Evolutionary conservation across 208 protist genomes (phyloP), one percentile per base, ranked within the genome.

Genomic region (Trypanosoma avium): DNA sequence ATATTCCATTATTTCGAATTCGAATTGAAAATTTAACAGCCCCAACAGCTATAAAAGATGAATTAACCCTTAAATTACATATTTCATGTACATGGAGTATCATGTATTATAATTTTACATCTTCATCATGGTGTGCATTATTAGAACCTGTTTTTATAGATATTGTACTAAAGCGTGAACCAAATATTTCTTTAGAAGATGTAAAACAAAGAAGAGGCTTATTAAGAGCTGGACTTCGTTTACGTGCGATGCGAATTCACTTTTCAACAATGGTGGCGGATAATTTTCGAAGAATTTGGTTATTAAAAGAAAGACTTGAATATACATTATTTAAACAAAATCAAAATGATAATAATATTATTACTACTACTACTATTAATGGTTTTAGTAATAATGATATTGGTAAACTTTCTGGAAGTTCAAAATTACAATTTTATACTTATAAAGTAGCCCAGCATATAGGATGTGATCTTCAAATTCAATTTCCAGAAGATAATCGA

Each of bases 1-100:
- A 77, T 33, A 35, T 81, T 46, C 77, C 77, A 17, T 67, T 83
- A 2, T 72, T 87, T 64, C 68, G 77, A 30, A 3, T 69, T 19
- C 69, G 68, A 9, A 30, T 87, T 24, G 68, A 74, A 26, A 54
- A 69, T 21, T 56, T 83, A 19, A 15, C 36, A 3, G 79, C 73
- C 0, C 76, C 81, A 12, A 56, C 26, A 35, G 40, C 54, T 17
- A 47, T 67, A 12, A 56, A 66, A 26, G 50, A 58, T n/a, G 19
- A 27, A 3, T 13, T 42, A 22, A 17, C 42, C 9, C 52, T 45
- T 21, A 68, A 73, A 68, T 49, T 64, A 53, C 75, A 81, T 52
- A 15, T 81, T 33, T 38, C 62, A 33, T 42, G 70, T 17, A 47
- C 24, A 15, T 57, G 70, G 5, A 69, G 47, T n/a, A 66, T 71